Evolutionary conservation across 805 yeast genomes (phyloP).

Genomic region (Sungouiella blattae): DNA sequence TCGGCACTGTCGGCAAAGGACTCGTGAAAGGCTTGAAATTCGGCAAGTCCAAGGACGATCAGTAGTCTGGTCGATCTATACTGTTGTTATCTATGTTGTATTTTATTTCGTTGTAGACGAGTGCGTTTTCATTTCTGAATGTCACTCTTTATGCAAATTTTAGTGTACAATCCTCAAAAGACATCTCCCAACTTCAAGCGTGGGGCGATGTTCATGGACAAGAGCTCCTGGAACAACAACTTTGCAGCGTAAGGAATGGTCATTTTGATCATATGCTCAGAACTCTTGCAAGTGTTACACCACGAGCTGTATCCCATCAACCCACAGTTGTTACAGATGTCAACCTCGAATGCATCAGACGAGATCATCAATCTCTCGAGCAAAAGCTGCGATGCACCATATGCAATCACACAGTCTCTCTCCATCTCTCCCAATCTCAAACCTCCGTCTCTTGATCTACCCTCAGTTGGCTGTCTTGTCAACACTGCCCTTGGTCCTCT

Average conservation of each 20-base stretch:
- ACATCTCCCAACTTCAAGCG: slow-evolving; percentile 86
- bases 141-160: slow-evolving; percentile 3
- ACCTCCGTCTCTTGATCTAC: slow-evolving; percentile 99
- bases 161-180: slow-evolving; percentile 37
- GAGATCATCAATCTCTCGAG: slow-evolving; percentile 94
- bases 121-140: too few relatives aligned
- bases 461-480: slow-evolving; percentile 98
- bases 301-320: slow-evolving; percentile 96
- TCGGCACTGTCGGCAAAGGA: slow-evolving; percentile 33
- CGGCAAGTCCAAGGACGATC: slow-evolving; percentile 21
- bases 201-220: slow-evolving; percentile 99
- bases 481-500: slow-evolving; percentile 98
- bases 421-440: slow-evolving; percentile 99
- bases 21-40: slow-evolving; percentile 36
- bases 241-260: slow-evolving; percentile 99
- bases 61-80: not conserved
- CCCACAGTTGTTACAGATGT: slow-evolving; percentile 90
- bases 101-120: not conserved
- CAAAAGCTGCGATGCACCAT: slow-evolving; percentile 94
- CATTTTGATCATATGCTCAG: slow-evolving; percentile 85
- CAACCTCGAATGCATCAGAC: slow-evolving; percentile 97
- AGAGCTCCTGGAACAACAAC: slow-evolving; percentile 89
- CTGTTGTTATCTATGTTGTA: not conserved
- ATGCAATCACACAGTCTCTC: slow-evolving; percentile 99
- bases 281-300: slow-evolving; percentile 94